These are phyloP conservation scores for Nicotiana tomentosiformis DNA, from an alignment of 257 asterid genomes.

Conservation along the genomic window DNA sequence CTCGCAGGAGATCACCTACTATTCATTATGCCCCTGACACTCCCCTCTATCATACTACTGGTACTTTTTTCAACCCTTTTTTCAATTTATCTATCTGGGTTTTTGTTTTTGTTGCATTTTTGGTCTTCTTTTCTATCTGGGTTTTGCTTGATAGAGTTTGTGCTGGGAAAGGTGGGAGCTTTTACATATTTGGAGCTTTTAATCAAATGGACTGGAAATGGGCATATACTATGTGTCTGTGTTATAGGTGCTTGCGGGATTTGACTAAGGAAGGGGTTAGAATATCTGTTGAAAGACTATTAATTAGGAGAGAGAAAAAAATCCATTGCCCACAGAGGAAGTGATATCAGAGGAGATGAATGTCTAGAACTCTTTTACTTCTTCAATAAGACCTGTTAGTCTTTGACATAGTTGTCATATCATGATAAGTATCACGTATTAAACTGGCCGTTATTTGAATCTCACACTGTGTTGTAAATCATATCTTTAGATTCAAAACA, in stretches of 20 bases:
- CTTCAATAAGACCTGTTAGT: not conserved
- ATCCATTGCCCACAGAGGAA: not conserved
- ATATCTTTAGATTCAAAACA: not conserved
- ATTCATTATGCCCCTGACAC: not conserved
- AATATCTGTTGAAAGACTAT: not conserved
- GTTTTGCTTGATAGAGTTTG: not conserved
- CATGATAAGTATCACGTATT: not conserved
- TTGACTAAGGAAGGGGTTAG: not conserved
- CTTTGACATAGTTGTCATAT: not conserved
- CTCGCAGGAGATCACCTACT: conserved; percentile 3
- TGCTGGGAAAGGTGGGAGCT: not conserved
- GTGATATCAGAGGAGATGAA: not conserved
- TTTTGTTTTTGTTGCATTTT: not conserved
- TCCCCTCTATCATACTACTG: not conserved
- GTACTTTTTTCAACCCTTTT: not conserved
- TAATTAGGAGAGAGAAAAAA: not conserved
- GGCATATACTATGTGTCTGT: not conserved
- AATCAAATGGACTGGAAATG: not conserved
- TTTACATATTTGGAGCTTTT: not conserved
- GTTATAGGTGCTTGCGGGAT: not conserved
- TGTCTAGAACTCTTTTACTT: not conserved
- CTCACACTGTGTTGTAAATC: not conserved
- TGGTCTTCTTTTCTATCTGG: not conserved
- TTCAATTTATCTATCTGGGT: not conserved
- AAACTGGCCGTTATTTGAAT: not conserved